A percentile compares a stretch with the other conserved stretches of the same genome.
These are phyloP conservation scores for Aureobasidium mangrovei DNA, from an alignment of 2,329 filamentous ascomycete genomes.

Conservation along the genomic window DNA sequence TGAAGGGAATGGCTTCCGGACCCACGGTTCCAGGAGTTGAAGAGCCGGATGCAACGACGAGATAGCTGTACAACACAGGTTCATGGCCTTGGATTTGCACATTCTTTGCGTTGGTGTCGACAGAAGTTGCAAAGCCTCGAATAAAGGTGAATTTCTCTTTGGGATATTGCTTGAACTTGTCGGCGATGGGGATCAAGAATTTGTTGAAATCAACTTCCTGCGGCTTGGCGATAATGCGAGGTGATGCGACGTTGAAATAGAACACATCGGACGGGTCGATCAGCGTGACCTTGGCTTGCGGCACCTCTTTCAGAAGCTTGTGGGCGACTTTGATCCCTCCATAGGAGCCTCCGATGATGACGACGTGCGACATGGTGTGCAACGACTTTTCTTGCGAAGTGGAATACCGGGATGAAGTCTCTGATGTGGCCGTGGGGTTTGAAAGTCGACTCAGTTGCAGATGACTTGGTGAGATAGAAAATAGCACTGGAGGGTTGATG, in stretches of 20 bases:
- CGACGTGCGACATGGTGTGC: conserved; percentile 3
- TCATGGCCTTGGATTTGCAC: conserved; percentile 29
- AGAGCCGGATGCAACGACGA: conserved; percentile 44
- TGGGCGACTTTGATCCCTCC: conserved; percentile 9
- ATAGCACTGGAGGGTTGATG: too few species aligned
- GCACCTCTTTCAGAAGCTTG: conserved; percentile 1
- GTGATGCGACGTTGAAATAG: conserved; percentile 10
- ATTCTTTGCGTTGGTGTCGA: conserved; percentile 34
- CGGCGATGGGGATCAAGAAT: conserved; percentile 28
- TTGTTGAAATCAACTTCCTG: conserved; percentile 3
- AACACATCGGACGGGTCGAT: conserved; percentile 13
- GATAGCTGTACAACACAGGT: conserved; percentile 38
- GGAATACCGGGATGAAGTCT: too few species aligned
- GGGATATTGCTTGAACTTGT: conserved; percentile 38
- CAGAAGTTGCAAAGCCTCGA: conserved; percentile 35
- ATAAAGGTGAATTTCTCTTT: conserved; percentile 40
- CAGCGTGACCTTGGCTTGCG: conserved; percentile 1
- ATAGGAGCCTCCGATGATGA: conserved; percentile 11
- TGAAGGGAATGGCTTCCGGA: conserved; percentile 12
- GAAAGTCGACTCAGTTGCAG: too few species aligned
- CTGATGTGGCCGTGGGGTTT: too few species aligned
- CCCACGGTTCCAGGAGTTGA: conserved; percentile 24
- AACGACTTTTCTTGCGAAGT: too few species aligned
- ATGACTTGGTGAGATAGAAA: too few species aligned
- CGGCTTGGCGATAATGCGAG: conserved; percentile 11